These are phyloP conservation scores for Pichia sporocuriosa DNA, from an alignment of 805 yeast genomes.

Conservation along the genomic window DNA sequence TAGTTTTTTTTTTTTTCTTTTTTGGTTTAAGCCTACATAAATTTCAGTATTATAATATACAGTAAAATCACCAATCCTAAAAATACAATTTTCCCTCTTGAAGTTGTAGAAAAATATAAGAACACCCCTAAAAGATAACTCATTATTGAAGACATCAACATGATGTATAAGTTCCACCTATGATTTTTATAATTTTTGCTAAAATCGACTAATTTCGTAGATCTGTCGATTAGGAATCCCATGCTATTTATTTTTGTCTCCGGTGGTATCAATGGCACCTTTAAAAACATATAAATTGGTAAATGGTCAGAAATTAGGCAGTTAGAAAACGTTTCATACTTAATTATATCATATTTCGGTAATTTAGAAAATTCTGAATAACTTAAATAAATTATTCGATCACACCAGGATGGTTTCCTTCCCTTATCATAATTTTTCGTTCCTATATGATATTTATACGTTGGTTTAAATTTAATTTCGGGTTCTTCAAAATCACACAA, in stretches of 20 bases:
- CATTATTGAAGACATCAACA: too few species aligned
- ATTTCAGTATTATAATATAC: too few species aligned
- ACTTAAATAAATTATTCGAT: constrained; percentile 58
- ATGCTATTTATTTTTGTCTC: background rate
- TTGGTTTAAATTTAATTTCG: constrained; percentile 62
- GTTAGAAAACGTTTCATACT: constrained; percentile 44
- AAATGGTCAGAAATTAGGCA: constrained; percentile 67
- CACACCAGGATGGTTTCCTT: constrained; percentile 87
- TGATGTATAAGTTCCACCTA: too few species aligned
- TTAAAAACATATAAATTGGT: constrained; percentile 57
- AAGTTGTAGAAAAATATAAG: constrained; percentile 15
- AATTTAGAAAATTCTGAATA: constrained; percentile 26
- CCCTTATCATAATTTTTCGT: constrained; percentile 43
- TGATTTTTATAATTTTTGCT: constrained; percentile 17
- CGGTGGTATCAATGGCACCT: constrained; percentile 28
- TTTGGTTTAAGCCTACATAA: too few species aligned
- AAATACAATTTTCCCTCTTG: constrained; percentile 17
- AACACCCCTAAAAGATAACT: constrained; percentile 14
- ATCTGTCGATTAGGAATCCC: constrained; percentile 1
- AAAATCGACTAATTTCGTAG: constrained; percentile 20
- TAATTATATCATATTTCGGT: constrained; percentile 21
- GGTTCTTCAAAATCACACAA: constrained; percentile 65
- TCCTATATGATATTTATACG: constrained; percentile 60
- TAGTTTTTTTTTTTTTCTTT: too few species aligned
- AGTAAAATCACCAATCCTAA: constrained; percentile 8